These are phyloP conservation scores for Excoecaria cochinchinensis DNA, from an alignment of 345 rosid species.

Conservation along the genomic window DNA sequence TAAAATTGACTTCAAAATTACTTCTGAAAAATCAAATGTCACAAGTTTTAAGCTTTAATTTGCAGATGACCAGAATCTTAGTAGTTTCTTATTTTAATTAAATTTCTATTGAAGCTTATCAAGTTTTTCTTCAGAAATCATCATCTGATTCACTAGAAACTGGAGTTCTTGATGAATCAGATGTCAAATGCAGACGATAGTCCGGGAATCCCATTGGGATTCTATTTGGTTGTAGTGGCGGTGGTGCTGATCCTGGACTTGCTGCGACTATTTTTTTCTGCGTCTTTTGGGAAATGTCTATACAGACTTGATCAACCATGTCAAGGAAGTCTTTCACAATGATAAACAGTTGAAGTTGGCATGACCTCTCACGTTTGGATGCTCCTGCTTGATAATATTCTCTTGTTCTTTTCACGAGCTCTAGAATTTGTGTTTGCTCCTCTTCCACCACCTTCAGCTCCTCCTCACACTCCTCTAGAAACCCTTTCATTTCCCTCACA, in stretches of 20 bases:
- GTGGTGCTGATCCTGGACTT: constrained; percentile 24
- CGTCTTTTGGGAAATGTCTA: constrained; percentile 52
- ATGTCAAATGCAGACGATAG: constrained; percentile 44
- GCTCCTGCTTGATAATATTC: constrained; percentile 76
- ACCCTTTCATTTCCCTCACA: constrained; percentile 56
- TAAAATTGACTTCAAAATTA: background rate
- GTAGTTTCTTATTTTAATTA: background rate
- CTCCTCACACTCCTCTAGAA: constrained; percentile 57
- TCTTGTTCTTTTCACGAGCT: constrained; percentile 64
- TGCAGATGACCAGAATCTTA: background rate
- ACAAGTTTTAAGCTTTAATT: background rate
- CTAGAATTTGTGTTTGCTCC: constrained; percentile 58
- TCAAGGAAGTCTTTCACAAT: constrained; percentile 75
- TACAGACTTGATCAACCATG: constrained; percentile 71
- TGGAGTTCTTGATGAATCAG: constrained; percentile 30
- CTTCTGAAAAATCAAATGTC: background rate
- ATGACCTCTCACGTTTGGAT: constrained; percentile 37
- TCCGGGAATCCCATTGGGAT: constrained; percentile 36
- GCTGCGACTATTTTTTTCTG: constrained; percentile 39
- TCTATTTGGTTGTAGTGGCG: constrained; percentile 29
- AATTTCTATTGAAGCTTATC: background rate
- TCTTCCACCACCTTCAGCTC: constrained; percentile 54
- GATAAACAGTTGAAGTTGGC: constrained; percentile 59
- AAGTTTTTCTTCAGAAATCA: constrained; percentile 32
- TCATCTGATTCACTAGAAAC: constrained; percentile 54